These are phyloP conservation scores for Monilinia fructigena DNA, from an alignment of 2,329 filamentous ascomycete species.

Conservation along the genomic window DNA sequence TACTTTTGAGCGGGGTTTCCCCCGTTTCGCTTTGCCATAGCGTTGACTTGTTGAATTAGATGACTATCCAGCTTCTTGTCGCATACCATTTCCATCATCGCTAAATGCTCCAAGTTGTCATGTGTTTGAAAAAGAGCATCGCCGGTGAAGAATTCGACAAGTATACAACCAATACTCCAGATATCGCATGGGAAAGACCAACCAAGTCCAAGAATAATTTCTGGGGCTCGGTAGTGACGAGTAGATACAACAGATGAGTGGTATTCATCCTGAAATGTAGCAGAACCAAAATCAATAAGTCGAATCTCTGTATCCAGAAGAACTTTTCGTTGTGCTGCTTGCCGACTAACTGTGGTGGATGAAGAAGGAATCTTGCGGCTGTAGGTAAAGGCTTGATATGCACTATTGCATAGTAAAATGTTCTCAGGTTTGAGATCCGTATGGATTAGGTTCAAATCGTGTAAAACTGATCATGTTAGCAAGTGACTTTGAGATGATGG, in stretches of 20 bases:
- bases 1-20: constrained; percentile 66
- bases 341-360: constrained; percentile 57
- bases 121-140: constrained; percentile 72
- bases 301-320: constrained; percentile 68
- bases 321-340: constrained; percentile 63
- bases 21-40: constrained; percentile 55
- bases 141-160: constrained; percentile 70
- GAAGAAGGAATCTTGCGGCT: constrained; percentile 69
- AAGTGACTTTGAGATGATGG: constrained; percentile 11
- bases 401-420: constrained; percentile 63
- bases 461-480: constrained; percentile 63
- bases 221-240: constrained; percentile 66
- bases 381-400: constrained; percentile 69
- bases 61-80: constrained; percentile 57
- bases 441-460: constrained; percentile 96
- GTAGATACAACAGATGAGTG: constrained; percentile 71
- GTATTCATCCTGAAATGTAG: constrained; percentile 71
- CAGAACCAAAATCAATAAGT: constrained; percentile 69
- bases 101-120: constrained; percentile 69
- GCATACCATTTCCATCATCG: constrained; percentile 73
- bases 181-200: constrained; percentile 73
- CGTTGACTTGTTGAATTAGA: constrained; percentile 57
- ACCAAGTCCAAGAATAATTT: constrained; percentile 68
- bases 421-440: constrained; percentile 75
- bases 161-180: constrained; percentile 71